These are phyloP conservation scores for Stenocarpella maydis DNA, from an alignment of 2,329 filamentous ascomycete species.

Conservation along the genomic window DNA sequence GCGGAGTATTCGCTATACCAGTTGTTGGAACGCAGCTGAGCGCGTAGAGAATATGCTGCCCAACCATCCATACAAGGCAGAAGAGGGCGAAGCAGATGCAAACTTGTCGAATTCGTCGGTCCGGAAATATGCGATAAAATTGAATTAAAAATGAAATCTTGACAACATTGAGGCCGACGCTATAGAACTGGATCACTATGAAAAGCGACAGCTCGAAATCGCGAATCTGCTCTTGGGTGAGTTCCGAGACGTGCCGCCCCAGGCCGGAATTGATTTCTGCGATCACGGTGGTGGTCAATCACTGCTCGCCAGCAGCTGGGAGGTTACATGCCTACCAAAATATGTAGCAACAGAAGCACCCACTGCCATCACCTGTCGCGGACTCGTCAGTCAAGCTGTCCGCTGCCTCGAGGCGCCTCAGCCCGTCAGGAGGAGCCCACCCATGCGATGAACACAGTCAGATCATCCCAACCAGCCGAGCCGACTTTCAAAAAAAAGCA, in stretches of 20 bases:
- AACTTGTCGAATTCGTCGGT: neutral
- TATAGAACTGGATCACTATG: slow-evolving; percentile 16
- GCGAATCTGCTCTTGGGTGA: slow-evolving; percentile 5
- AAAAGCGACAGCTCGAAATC: slow-evolving; percentile 8
- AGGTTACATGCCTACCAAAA: slow-evolving; percentile 5
- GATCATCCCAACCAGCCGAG: slow-evolving; percentile 24
- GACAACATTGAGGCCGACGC: slow-evolving; percentile 17
- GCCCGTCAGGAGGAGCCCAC: neutral
- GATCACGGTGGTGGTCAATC: neutral
- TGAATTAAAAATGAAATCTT: slow-evolving; percentile 25
- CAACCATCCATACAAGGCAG: slow-evolving; percentile 18
- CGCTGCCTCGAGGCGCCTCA: neutral
- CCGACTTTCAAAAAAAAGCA: slow-evolving; percentile 22
- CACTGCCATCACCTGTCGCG: slow-evolving; percentile 15
- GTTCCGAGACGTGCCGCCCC: slow-evolving; percentile 5
- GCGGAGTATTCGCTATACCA: slow-evolving; percentile 1
- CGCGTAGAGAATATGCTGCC: slow-evolving; percentile 18
- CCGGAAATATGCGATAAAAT: slow-evolving; percentile 20
- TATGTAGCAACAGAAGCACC: slow-evolving; percentile 23
- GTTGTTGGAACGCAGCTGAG: slow-evolving; percentile 25
- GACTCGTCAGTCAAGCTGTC: neutral
- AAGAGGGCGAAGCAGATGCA: slow-evolving; percentile 18
- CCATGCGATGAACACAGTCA: slow-evolving; percentile 26
- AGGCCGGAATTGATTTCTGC: slow-evolving; percentile 20
- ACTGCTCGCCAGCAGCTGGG: neutral